A percentile compares a stretch with the other conserved stretches of the same genome.
phyloP scores from a whole-genome alignment of 2,329 filamentous ascomycete species.

The Fusarium sp. region DNA sequence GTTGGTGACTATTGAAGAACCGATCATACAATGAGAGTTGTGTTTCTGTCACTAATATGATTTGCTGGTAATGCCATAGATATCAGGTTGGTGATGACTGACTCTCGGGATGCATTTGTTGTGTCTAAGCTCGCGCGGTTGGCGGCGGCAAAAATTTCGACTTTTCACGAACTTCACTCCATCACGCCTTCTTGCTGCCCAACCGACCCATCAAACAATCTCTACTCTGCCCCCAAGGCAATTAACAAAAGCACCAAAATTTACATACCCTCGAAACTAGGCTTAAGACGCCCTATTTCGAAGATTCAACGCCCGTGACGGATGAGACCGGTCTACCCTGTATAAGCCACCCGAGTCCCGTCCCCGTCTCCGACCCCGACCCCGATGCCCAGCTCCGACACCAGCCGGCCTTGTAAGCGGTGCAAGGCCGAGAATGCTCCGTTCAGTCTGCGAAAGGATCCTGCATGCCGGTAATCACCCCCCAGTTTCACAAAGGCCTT shows the following conservation, averaged over 20 bases:
- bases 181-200: conserved; percentile 15
- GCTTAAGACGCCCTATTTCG: no score
- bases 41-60: not conserved
- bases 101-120: not conserved
- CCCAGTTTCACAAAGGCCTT: not conserved
- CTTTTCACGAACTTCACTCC: conserved; percentile 21
- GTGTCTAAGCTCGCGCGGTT: not conserved
- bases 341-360: conserved; percentile 21
- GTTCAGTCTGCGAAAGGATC: conserved; percentile 46
- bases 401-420: conserved; percentile 46
- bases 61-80: not conserved
- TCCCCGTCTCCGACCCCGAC: conserved; percentile 1
- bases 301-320: not conserved
- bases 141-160: conserved; percentile 41
- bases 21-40: not conserved
- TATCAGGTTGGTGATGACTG: not conserved
- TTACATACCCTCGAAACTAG: no score
- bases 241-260: no score
- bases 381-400: conserved; percentile 37
- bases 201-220: conserved; percentile 4
- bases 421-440: conserved; percentile 49
- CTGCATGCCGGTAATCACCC: conserved; percentile 48
- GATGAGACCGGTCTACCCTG: conserved; percentile 34
- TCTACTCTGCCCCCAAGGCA: not conserved
- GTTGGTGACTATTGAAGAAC: not conserved